Evolutionary conservation across 202 grass and related monocot genomes (phyloP).

Genomic region (Setaria viridis): DNA sequence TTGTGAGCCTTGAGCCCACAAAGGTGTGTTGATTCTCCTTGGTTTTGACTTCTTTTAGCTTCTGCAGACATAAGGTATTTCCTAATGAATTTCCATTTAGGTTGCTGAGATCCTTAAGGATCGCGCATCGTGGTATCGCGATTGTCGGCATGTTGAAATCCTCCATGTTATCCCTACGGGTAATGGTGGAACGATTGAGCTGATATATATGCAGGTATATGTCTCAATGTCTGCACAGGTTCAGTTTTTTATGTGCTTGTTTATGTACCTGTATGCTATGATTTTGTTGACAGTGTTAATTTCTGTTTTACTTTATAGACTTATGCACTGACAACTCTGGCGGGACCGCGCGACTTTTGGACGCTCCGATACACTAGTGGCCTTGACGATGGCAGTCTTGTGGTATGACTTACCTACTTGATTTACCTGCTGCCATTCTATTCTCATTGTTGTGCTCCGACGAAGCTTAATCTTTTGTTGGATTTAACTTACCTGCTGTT

Average conservation of each 20-base stretch:
- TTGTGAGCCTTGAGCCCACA: conserved; percentile 98
- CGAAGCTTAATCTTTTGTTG: conserved; percentile 26
- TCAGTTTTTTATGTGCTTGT: not conserved
- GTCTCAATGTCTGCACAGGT: conserved; percentile 2
- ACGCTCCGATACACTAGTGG: conserved; percentile 88
- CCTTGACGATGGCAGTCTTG: conserved; percentile 98
- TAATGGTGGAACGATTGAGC: conserved; percentile 93
- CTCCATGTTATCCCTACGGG: conserved; percentile 81
- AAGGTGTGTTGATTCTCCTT: conserved; percentile 61
- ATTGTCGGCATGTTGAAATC: conserved; percentile 81
- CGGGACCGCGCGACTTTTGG: conserved; percentile 87
- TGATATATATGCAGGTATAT: conserved; percentile 98
- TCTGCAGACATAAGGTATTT: not conserved
- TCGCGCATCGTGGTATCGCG: conserved; percentile 86
- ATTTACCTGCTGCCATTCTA: conserved; percentile 2
- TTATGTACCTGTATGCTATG: conserved; percentile 21
- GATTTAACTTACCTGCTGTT: conserved; percentile 8
- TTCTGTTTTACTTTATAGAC: conserved; percentile 60
- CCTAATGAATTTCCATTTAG: conserved; percentile 53
- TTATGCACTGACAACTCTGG: conserved; percentile 84
- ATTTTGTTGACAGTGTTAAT: conserved; percentile 7
- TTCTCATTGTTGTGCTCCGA: conserved; percentile 18
- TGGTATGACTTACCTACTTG: conserved; percentile 60
- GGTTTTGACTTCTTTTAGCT: not conserved
- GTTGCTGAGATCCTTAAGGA: conserved; percentile 99